Conservation (phyloP, 1,139 yeast species). For the Meyerozyma carpophila region DNA sequence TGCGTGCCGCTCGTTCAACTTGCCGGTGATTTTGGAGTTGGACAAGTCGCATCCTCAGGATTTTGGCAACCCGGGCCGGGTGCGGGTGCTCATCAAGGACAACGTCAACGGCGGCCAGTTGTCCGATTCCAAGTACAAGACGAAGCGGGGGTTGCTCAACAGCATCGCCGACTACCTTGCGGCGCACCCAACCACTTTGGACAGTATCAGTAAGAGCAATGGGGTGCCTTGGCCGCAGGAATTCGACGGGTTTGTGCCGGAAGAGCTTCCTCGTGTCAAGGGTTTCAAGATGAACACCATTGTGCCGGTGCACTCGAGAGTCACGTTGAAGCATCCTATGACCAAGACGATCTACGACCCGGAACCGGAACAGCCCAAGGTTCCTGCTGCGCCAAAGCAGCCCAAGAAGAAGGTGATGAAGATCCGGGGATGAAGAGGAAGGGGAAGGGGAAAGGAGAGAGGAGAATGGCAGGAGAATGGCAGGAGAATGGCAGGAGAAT, state of each 20-base stretch:
- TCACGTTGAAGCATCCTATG: constrained; percentile 80
- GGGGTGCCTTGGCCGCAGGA: constrained; percentile 63
- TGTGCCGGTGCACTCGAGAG: constrained; percentile 78
- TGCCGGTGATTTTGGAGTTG: constrained; percentile 63
- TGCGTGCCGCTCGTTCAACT: constrained; percentile 43
- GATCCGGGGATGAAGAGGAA: constrained; percentile 40
- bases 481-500: no score
- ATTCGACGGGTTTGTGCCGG: constrained; percentile 49
- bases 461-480: no score
- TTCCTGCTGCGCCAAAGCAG: constrained; percentile 38
- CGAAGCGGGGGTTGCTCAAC: constrained; percentile 64
- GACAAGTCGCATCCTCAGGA: constrained; percentile 94
- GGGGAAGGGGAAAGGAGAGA: not conserved
- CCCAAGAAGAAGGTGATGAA: constrained; percentile 51
- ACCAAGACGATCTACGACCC: constrained; percentile 66
- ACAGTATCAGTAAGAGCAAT: constrained; percentile 46
- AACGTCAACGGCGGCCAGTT: constrained; percentile 36
- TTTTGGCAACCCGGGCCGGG: constrained; percentile 95
- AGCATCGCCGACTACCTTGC: constrained; percentile 59
- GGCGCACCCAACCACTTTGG: constrained; percentile 65
- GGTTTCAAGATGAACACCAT: constrained; percentile 84
- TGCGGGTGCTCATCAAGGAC: constrained; percentile 59
- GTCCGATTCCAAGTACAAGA: constrained; percentile 34
- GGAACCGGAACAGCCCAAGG: constrained; percentile 37
- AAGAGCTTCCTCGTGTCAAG: constrained; percentile 67